Conservation (phyloP, 1,284 basidiomycete species). For the Boletus holoroseus region DNA sequence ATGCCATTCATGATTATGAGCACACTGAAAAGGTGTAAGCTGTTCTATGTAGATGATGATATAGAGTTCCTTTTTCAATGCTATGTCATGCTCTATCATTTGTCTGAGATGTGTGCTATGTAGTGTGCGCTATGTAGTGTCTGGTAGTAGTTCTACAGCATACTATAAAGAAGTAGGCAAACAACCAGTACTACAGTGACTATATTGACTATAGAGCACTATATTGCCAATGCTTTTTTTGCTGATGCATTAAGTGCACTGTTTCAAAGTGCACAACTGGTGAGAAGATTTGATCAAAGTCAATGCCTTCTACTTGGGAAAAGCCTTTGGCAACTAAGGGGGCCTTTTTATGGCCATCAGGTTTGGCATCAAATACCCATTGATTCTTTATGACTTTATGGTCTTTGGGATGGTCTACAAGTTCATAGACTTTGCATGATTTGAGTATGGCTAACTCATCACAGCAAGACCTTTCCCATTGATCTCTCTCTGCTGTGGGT, state of each 20-base stretch:
- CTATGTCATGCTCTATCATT: background rate
- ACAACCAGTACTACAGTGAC: background rate
- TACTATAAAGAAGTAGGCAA: background rate
- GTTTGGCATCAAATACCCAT: background rate
- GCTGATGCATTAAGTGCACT: background rate
- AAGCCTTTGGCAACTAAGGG: background rate
- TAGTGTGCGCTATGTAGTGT: background rate
- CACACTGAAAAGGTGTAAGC: background rate
- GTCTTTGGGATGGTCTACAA: no score
- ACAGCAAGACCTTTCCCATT: no score
- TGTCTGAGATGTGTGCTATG: background rate
- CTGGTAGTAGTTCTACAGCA: background rate
- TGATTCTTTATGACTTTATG: background rate
- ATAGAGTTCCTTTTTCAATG: background rate
- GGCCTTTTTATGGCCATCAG: background rate
- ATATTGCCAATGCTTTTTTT: no score
- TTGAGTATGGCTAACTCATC: no score
- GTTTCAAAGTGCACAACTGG: background rate
- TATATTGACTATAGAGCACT: background rate
- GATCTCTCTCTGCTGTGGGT: no score
- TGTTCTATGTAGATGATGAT: background rate
- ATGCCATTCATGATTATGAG: background rate
- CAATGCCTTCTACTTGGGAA: background rate
- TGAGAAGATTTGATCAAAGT: background rate
- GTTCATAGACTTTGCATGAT: no score